These are phyloP conservation scores for Acacia melanoxylon DNA, from an alignment of 306 rosid species.

Conservation along the genomic window DNA sequence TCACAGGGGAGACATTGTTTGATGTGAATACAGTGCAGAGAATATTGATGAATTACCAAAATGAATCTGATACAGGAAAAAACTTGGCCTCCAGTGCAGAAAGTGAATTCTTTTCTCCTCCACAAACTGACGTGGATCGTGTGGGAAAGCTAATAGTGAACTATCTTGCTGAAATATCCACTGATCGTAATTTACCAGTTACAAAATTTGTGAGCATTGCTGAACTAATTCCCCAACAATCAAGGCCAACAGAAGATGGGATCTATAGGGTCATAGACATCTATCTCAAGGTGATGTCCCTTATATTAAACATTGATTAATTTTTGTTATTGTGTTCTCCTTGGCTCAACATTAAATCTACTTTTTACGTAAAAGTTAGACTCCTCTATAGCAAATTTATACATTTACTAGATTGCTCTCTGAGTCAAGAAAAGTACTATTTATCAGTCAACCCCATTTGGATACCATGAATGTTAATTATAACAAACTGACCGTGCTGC, in stretches of 20 bases:
- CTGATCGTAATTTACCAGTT: conserved; percentile 70
- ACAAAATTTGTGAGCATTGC: conserved; percentile 65
- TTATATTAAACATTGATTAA: neutral
- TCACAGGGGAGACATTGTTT: conserved; percentile 76
- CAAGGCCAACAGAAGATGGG: conserved; percentile 85
- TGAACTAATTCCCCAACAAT: conserved; percentile 83
- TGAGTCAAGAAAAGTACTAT: neutral
- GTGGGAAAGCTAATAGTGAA: conserved; percentile 87
- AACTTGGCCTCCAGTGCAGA: conserved; percentile 39
- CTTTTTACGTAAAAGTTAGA: neutral
- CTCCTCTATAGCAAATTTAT: neutral
- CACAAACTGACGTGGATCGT: conserved; percentile 51
- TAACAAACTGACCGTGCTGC: neutral
- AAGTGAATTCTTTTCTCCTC: conserved; percentile 55
- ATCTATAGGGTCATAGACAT: conserved; percentile 92
- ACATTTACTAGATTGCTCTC: neutral
- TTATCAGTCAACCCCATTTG: neutral
- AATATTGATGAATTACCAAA: conserved; percentile 60
- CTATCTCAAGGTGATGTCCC: conserved; percentile 73
- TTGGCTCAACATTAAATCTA: neutral
- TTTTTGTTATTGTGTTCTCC: neutral
- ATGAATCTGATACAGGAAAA: conserved; percentile 50
- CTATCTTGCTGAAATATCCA: conserved; percentile 83
- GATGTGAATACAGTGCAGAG: conserved; percentile 87
- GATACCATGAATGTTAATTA: neutral